Evolutionary conservation across 1,284 basidiomycete genomes (phyloP).

Genomic region (Ceraceosorus bombacis): DNA sequence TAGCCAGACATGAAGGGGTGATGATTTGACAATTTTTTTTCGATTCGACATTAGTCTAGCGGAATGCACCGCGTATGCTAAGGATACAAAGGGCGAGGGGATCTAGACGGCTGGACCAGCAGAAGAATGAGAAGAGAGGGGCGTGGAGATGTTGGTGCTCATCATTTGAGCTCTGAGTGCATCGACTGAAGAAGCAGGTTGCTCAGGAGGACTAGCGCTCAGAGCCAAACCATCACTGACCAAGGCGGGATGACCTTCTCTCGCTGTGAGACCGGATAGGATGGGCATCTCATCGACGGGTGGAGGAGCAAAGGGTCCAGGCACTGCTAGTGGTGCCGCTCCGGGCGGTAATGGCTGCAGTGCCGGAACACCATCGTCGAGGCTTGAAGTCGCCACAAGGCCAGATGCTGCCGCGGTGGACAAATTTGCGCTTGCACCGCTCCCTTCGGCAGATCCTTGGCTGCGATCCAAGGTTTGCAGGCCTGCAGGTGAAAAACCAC

Average conservation of each 20-base stretch:
- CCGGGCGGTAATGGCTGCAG: conserved; percentile 10
- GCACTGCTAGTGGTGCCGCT: conserved; percentile 10
- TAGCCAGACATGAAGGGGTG: no score
- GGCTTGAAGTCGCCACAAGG: not conserved
- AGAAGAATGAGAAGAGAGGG: no score
- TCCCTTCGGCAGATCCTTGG: conserved; percentile 2
- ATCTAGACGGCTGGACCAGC: no score
- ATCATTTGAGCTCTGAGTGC: no score
- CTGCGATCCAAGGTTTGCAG: not conserved
- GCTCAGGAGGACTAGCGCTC: no score
- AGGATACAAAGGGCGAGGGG: no score
- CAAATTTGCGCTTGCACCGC: not conserved
- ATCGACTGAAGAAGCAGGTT: no score
- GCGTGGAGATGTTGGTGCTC: no score
- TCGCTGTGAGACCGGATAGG: conserved; percentile 5
- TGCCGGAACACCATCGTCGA: not conserved
- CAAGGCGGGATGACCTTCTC: conserved; percentile 1
- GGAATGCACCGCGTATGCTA: no score
- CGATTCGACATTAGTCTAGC: no score
- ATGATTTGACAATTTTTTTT: no score
- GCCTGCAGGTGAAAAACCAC: not conserved
- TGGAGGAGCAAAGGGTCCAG: not conserved
- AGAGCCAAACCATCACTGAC: no score
- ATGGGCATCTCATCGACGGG: not conserved
- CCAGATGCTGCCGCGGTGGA: not conserved